Percentiles rank a stretch among this genome's conserved stretches.
Evolutionary conservation across 2,329 filamentous ascomycete species (phyloP).

Genomic region (Fusarium sacchari): DNA sequence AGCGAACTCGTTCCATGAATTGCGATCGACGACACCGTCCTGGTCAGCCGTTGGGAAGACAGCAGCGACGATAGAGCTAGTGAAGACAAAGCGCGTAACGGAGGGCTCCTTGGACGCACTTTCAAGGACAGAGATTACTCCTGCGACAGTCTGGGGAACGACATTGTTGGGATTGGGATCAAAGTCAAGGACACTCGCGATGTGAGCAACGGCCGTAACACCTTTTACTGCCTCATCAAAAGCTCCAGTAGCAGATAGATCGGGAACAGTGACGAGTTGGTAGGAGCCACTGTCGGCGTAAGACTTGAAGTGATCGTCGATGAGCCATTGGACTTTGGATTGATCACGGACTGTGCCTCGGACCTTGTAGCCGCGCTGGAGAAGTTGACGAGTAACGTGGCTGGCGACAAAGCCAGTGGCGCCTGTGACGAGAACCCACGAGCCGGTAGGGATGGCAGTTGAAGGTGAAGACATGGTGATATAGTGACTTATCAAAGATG

Average conservation of each 20-base stretch:
- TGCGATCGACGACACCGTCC: background rate
- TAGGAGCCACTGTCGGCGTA: conserved; percentile 46
- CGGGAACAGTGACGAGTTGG: conserved; percentile 51
- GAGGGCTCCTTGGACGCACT: conserved; percentile 53
- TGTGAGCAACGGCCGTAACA: conserved; percentile 56
- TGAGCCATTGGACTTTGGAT: conserved; percentile 48
- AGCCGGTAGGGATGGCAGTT: conserved; percentile 41
- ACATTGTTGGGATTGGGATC: conserved; percentile 54
- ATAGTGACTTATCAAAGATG: rapidly evolving
- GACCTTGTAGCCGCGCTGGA: conserved; percentile 54
- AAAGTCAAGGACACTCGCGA: conserved; percentile 55
- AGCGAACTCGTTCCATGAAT: background rate
- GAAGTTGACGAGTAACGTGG: conserved; percentile 53
- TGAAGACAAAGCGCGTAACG: conserved; percentile 49
- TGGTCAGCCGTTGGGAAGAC: background rate
- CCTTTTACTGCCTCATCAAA: conserved; percentile 49
- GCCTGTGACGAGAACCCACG: conserved; percentile 57
- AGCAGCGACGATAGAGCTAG: conserved; percentile 37
- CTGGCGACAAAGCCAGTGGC: conserved; percentile 57
- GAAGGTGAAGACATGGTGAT: background rate
- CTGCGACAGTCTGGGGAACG: conserved; percentile 52
- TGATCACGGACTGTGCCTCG: conserved; percentile 56
- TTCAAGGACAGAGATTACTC: conserved; percentile 51
- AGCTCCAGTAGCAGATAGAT: conserved; percentile 50
- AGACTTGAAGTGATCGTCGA: conserved; percentile 46